These are phyloP conservation scores for Cyclostephanos tholiformis DNA, from an alignment of 108 stramenopile genomes.

Conservation along the genomic window DNA sequence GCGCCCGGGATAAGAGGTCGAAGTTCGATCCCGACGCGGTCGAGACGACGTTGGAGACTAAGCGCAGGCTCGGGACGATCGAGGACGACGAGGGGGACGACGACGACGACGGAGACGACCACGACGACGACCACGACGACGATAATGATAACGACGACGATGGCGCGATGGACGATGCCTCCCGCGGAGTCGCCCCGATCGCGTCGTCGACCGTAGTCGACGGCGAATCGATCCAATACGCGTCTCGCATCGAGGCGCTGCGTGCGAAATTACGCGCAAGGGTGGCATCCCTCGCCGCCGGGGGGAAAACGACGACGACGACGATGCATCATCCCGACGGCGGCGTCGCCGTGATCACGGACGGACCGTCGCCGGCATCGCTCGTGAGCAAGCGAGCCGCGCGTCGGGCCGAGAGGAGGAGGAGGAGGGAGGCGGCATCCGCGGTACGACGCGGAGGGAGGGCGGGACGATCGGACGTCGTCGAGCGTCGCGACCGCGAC, in stretches of 20 bases:
- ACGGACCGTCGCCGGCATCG: conserved; percentile 12
- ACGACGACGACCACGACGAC: conserved; percentile 20
- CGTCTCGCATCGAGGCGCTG: conserved; percentile 81
- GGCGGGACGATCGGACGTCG: conserved; percentile 30
- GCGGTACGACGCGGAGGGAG: conserved; percentile 60
- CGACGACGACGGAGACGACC: conserved; percentile 19
- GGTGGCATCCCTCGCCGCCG: conserved; percentile 47
- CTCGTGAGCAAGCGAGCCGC: conserved; percentile 86
- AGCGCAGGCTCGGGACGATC: conserved; percentile 57
- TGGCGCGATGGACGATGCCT: conserved; percentile 21
- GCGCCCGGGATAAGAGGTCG: conserved; percentile 66
- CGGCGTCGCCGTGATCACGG: background rate
- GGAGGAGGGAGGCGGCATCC: conserved; percentile 74
- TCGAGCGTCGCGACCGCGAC: background rate
- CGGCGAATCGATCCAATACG: conserved; percentile 17
- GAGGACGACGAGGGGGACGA: conserved; percentile 36
- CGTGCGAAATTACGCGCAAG: conserved; percentile 83
- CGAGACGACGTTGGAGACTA: conserved; percentile 72
- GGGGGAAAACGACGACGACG: conserved; percentile 15
- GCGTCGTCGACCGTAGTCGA: background rate
- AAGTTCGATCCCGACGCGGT: conserved; percentile 74
- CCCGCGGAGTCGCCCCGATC: background rate
- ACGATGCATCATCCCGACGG: too few species aligned
- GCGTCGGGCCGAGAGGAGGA: conserved; percentile 77
- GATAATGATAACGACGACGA: conserved; percentile 27